Percentiles rank a stretch among this genome's conserved stretches.
These are phyloP conservation scores for Komagataella kurtzmanii DNA, from an alignment of 805 yeast species.

Conservation along the genomic window DNA sequence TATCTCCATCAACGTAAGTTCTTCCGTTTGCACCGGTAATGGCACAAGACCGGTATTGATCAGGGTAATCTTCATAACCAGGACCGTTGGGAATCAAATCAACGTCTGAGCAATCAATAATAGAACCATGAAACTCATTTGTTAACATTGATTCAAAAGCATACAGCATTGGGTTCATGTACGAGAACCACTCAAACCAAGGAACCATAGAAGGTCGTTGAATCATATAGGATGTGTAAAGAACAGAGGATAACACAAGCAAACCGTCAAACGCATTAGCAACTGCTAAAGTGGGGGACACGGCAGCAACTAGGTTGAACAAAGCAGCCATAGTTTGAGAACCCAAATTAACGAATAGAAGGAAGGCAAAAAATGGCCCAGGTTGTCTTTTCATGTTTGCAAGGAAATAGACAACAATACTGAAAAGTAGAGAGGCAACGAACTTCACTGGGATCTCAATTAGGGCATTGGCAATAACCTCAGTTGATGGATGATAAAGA, in stretches of 20 bases:
- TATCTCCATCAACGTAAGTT: constrained; percentile 41
- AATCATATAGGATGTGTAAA: constrained; percentile 57
- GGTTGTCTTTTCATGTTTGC: constrained; percentile 32
- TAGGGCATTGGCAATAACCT: constrained; percentile 47
- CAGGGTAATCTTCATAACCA: constrained; percentile 26
- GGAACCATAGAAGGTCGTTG: constrained; percentile 49
- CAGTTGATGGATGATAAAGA: constrained; percentile 63
- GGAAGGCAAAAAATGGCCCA: constrained; percentile 39
- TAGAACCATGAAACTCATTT: constrained; percentile 47
- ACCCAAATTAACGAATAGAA: constrained; percentile 28
- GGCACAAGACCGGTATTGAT: constrained; percentile 37
- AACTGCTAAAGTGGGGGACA: constrained; percentile 31
- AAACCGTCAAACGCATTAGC: constrained; percentile 54
- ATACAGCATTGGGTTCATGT: constrained; percentile 41
- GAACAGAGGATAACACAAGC: constrained; percentile 30
- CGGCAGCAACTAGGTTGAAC: constrained; percentile 41
- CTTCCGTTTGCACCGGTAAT: constrained; percentile 43
- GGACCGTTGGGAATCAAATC: constrained; percentile 49
- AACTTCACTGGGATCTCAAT: constrained; percentile 54
- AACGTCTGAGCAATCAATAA: constrained; percentile 32
- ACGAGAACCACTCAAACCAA: constrained; percentile 62
- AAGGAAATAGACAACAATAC: constrained; percentile 43
- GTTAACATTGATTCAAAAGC: constrained; percentile 52
- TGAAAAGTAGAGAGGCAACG: constrained; percentile 27
- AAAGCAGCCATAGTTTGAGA: constrained; percentile 34